Percentiles rank a stretch among this genome's conserved stretches.
Evolutionary conservation across 2,329 filamentous ascomycete species (phyloP).

Genomic region (Calcarisporium arbuscula): DNA sequence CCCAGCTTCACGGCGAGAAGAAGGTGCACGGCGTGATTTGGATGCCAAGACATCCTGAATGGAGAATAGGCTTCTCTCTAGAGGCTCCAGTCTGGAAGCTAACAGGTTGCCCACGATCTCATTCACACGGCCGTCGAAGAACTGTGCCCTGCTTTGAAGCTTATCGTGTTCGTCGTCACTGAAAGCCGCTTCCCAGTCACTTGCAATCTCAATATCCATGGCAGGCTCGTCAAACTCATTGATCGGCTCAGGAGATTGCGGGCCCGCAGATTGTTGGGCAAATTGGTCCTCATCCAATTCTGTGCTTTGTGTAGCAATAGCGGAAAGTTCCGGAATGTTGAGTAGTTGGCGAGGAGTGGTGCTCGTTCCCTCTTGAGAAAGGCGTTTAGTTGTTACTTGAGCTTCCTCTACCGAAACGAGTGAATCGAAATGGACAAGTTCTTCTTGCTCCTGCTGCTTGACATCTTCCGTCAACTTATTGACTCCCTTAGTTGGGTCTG

Average conservation of each 20-base stretch:
- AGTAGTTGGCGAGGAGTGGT: conserved; percentile 58
- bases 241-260: conserved; percentile 46
- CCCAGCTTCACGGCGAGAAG: conserved; percentile 52
- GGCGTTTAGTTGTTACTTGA: no score
- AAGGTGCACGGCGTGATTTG: conserved; percentile 48
- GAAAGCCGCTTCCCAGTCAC: conserved; percentile 88
- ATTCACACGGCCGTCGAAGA: conserved; percentile 89
- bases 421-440: no score
- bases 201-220: conserved; percentile 54
- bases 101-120: conserved; percentile 74
- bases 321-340: conserved; percentile 38
- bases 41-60: conserved; percentile 66
- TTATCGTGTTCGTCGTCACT: conserved; percentile 79
- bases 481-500: conserved; percentile 66
- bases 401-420: no score
- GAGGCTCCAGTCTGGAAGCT: conserved; percentile 67
- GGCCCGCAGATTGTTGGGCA: conserved; percentile 43
- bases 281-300: conserved; percentile 59
- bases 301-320: conserved; percentile 39
- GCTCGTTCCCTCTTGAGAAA: conserved; percentile 66
- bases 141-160: conserved; percentile 71
- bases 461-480: conserved; percentile 51
- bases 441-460: no score
- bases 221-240: conserved; percentile 33
- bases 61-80: conserved; percentile 70